Percentiles rank a stretch among this genome's conserved stretches.
Conservation (phyloP, 2,329 filamentous ascomycete genomes). For the Biscogniauxia marginata region DNA sequence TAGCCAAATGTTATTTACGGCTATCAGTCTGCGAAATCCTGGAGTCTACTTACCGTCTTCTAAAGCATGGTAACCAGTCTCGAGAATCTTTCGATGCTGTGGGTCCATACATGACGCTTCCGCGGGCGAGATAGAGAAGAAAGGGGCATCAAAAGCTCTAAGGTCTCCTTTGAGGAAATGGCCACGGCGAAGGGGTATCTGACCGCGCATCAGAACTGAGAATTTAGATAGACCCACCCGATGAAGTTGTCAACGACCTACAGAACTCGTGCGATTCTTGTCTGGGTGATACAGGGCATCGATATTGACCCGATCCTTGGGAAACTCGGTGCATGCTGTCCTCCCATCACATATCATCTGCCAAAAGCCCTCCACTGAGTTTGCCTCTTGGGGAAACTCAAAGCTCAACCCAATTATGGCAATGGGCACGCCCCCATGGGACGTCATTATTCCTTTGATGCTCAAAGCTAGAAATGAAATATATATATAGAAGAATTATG, state of each 20-base stretch:
- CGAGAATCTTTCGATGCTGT: conserved; percentile 9
- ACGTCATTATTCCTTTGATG: too few species aligned
- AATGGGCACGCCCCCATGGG: neutral
- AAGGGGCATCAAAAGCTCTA: conserved; percentile 11
- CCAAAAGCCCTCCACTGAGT: conserved; percentile 5
- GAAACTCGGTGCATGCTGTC: conserved; percentile 7
- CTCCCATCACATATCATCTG: conserved; percentile 3
- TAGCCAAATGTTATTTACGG: neutral
- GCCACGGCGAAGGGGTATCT: too few species aligned
- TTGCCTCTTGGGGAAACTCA: conserved; percentile 5
- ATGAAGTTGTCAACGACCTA: neutral
- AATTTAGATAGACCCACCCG: too few species aligned
- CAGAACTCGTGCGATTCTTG: neutral
- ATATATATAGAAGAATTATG: too few species aligned
- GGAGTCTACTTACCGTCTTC: conserved; percentile 9
- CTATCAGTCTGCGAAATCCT: neutral
- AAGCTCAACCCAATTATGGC: conserved; percentile 7
- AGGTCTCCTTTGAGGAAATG: conserved; percentile 7
- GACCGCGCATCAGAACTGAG: too few species aligned
- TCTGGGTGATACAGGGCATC: conserved; percentile 13
- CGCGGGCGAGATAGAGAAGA: conserved; percentile 8
- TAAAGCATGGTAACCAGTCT: conserved; percentile 9
- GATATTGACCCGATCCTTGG: conserved; percentile 6
- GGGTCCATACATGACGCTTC: conserved; percentile 15
- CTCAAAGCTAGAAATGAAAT: too few species aligned